These are phyloP conservation scores for Lepraria neglecta DNA, from an alignment of 495 filamentous ascomycete species.

Conservation along the genomic window DNA sequence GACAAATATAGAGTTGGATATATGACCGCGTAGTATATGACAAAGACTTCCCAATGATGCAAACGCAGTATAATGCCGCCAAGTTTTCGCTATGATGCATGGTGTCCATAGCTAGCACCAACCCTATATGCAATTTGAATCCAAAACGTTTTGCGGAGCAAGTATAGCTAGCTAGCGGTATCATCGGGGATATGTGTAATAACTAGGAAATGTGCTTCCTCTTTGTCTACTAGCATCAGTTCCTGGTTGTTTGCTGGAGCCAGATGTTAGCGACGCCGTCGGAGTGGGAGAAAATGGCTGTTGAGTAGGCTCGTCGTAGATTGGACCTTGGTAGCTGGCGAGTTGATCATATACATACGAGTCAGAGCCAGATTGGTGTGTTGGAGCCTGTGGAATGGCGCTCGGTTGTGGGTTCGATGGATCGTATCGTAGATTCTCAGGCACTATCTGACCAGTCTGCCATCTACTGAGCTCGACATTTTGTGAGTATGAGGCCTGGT, in stretches of 20 bases:
- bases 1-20: too few relatives aligned
- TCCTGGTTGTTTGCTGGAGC: neutral
- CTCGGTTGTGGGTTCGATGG: neutral
- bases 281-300: neutral
- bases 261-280: neutral
- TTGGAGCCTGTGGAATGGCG: neutral
- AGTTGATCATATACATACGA: neutral
- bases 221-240: conserved; percentile 2
- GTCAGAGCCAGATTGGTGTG: neutral
- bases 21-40: too few relatives aligned
- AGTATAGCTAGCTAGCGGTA: too few relatives aligned
- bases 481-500: neutral
- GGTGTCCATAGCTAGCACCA: too few relatives aligned
- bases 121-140: too few relatives aligned
- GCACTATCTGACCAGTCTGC: neutral
- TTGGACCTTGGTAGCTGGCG: neutral
- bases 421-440: neutral
- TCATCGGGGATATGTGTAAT: neutral
- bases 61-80: too few relatives aligned
- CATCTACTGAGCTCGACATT: neutral
- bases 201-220: neutral
- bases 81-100: too few relatives aligned
- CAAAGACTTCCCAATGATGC: too few relatives aligned
- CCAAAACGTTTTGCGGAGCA: too few relatives aligned
- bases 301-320: neutral